Evolutionary conservation across 129 eudicot genomes (phyloP), one percentile per base, ranked within the genome.

Genomic region (Helianthus tuberosus): DNA sequence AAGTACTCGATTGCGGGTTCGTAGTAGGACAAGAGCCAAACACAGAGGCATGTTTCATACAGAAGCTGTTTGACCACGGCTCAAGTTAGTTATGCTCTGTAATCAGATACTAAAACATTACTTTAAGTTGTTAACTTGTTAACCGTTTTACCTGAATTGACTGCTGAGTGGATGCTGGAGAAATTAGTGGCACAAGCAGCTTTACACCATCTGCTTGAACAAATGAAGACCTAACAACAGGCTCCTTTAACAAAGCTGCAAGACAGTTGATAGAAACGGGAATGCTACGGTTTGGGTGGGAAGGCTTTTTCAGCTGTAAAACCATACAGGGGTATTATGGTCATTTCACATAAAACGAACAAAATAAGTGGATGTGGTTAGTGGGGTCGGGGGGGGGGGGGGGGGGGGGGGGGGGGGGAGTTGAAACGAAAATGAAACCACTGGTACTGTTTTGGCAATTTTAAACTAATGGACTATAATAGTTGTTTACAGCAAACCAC

Each of bases 131-230:
- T 32, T 61, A 61, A 32, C 66, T 5, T 60, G 4, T 32, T 61
- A 61, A 32, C 66, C 44, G 1, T 61, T 61, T 68, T 75, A 91
- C 99, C 91, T 94, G 99, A 73, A 88, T 86, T 60, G 99, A 90
- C 78, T 94, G 99, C 75, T 94, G 99, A 86, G 92, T 90, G 72
- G 98, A 88, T 70, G 96, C 99, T 66, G 99, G 97, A 77, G 91
- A 58, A 80, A 94, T 94, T 32, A 94, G 77, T 65, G 97, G 97
- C 51, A 91, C 87, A 59, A 94, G 96, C 71, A 94, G 86, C 82
- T 91, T 91, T 9, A 94, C 96, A 5, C 99, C 99, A 80, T 94
- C 97, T 47, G 86, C 91, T 85, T 91, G 88, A 85, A 94, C 97
- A 86, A 94, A 91, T 53, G 88, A 86, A 61, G 96, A 88, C 77